Base-by-base conservation (phyloP, 2,329 filamentous ascomycete genomes). In the Nannizziopsis arthrosporioides region DNA sequence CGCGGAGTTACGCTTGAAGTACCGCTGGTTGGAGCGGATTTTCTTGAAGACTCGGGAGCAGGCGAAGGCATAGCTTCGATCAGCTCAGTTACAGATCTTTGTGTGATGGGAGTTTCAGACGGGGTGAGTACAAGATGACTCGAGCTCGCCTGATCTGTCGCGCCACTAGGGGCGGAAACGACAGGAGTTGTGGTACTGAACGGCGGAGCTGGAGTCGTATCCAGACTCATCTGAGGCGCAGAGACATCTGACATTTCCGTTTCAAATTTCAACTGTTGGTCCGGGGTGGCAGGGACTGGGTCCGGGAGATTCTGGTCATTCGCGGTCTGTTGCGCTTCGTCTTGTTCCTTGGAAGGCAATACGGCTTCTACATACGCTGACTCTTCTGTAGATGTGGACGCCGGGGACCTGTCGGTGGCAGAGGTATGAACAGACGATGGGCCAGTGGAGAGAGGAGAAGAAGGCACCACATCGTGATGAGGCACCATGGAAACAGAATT, bases 231-330 rank as follows among this genome's bases (percentile, higher is more conserved):
- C n/a, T 36, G 35, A 35, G 45, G 27, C n/a, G 46, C 42, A 11
- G 53, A 57, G 19, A 62, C 57, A 15, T 62, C 55, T 3, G 68
- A 67, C 57, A 74, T 73, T 42, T 78, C 74, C 55, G 76, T 73
- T 57, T 77, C 73, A 31, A 75, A 57, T 42, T 70, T 73, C 54
- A 80, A 63, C 57, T 81, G 77, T 51, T 78, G 73, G 54, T 81
- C 77, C 1, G 77, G 74, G 14, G 74, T 77, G 8, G 68, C 68
- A 6, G 73, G 71, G 49, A 67, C 63, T 39, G 60, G 56, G 56
- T 52, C 45, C 53, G 63, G 44, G 51, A 49, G 31, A 54, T 56
- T 34, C 38, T 56, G 54, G 18, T 57, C 56, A 51, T 55, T 53
- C 31, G 59, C 60, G 8, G 58, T 53, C 22, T 10, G 27, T 6